phyloP scores from a whole-genome alignment of 2,329 filamentous ascomycete species.

The Xylariaceae sp. region DNA sequence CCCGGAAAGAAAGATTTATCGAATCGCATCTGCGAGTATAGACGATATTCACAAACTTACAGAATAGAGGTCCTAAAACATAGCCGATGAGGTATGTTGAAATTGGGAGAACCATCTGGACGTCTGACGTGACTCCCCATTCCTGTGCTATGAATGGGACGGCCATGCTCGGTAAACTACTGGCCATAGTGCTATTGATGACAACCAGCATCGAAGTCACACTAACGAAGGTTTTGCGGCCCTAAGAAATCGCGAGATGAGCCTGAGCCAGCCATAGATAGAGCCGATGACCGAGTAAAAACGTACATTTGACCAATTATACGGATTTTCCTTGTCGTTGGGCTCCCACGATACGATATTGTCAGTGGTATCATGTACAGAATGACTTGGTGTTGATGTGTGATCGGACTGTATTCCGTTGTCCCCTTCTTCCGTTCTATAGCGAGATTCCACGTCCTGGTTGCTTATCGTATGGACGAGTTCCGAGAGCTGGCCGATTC shows the following conservation, averaged over 20 bases:
- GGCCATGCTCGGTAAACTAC: conserved; percentile 58
- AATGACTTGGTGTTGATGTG: conserved; percentile 8
- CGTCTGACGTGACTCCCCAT: conserved; percentile 48
- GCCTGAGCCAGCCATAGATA: neutral
- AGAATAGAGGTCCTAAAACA: conserved; percentile 43
- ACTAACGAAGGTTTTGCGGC: conserved; percentile 50
- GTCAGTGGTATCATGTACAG: conserved; percentile 21
- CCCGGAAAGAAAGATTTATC: neutral
- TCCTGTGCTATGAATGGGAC: conserved; percentile 51
- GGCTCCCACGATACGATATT: conserved; percentile 42
- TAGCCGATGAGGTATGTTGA: conserved; percentile 61
- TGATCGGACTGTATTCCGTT: conserved; percentile 25
- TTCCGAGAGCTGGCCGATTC: conserved; percentile 18
- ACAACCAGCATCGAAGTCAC: conserved; percentile 53
- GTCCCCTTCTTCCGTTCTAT: conserved; percentile 39
- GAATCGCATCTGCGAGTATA: neutral
- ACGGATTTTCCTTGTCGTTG: conserved; percentile 47
- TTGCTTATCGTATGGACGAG: conserved; percentile 32
- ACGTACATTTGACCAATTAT: conserved; percentile 44
- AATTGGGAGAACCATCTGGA: conserved; percentile 50
- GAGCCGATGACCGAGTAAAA: too few species aligned
- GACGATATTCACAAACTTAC: conserved; percentile 17
- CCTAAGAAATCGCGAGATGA: conserved; percentile 29
- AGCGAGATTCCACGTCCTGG: conserved; percentile 38
- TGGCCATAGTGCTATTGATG: conserved; percentile 63